Base-by-base conservation (phyloP, 2,329 filamentous ascomycete genomes). In the Magnaporthales sp. region DNA sequence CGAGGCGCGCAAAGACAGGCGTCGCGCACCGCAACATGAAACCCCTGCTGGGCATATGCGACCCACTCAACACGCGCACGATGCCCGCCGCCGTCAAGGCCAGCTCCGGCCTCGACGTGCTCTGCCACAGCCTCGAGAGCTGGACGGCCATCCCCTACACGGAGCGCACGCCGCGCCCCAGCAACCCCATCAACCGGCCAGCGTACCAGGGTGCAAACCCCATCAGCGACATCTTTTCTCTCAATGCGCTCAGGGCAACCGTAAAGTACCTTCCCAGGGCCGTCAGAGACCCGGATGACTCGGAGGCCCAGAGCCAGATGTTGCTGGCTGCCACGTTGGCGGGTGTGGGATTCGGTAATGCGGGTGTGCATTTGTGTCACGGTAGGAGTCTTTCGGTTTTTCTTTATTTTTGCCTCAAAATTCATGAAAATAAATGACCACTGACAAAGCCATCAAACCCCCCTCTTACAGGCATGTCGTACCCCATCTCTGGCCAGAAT, bases 121-220 rank as follows among this genome's bases (percentile, higher is more conserved):
- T 99, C 51, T 99, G 94, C 77, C 96, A 99, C 80, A 89, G 91
- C 13, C 87, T 99, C 54, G 96, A 99, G 78, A 96, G 91, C 4
- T 99, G 94, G 92, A 99, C 95, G 0, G 95, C 95, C 2, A 98
- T 99, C 69, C 96, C 96, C 0, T 99, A 92, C 80, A 84, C 91
- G 72, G 90, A 97, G 81, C 88, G 95, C 64, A 87, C 83, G 0
- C 95, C 95, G 0, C 84, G 94, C 2, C 96, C 96, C 0, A 79
- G 86, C 4, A 98, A 99, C 76, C 95, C 96, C 0, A 91, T 99
- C 71, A 84, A 94, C 68, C 85, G 95, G 4, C 95, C 95, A 0
- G 93, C 95, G 0, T 99, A 99, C 75, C 95, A 99, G 77, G 95
- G 95, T 56, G 93, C 95, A 7, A 99, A 99, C 76, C 95, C 95